Evolutionary conservation across 2,329 filamentous ascomycete species (phyloP), one percentile per base, ranked within the genome.

Genomic region (Pestalotiopsis sp.): DNA sequence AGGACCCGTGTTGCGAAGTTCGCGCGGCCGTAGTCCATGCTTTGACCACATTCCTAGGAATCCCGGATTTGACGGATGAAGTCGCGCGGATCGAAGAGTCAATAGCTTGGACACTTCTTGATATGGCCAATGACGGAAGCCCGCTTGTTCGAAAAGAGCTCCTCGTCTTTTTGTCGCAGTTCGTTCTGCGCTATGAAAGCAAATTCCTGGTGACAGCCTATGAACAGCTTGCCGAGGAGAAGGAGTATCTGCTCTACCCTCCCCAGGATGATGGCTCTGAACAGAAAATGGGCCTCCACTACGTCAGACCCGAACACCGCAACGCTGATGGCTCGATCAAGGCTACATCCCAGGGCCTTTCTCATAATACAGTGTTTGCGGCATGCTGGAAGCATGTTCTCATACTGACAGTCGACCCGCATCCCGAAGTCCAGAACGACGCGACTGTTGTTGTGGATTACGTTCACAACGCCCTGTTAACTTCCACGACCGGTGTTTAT

Each of bases 371-470:
- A 0, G 93, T 97, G 20, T 98, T 97, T 78, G 92, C 95, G 38
- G 93, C 95, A 1, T 92, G 97, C 71, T 99, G 96, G 96, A 96
- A 97, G 78, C 93, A 98, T 75, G 87, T 97, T 58, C 84, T 98
- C 69, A 93, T 97, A 71, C 86, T 98, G 79, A 95, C 94, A 59
- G 93, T 97, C 20, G 96, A 99, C 77, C 95, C 96, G 56, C 95
- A 98, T 77, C 94, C 95, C 1, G 95, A 98, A 77, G 93, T 98
- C 41, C 93, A 97, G 71, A 88, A 92, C 72, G 93, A 96, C 78
- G 95, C 94, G 11, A 91, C 90, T 5, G 86, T 92, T n/a, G 90
- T 98, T 59, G 89, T 97, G 38, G 96, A 99, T 79, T 93, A 92
- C 75, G 87, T 98, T 31, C 91, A 98, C 76, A 87, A 92, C 64